phyloP scores from a whole-genome alignment of 2,329 filamentous ascomycete genomes.

The Penicillium hesseltinei region DNA sequence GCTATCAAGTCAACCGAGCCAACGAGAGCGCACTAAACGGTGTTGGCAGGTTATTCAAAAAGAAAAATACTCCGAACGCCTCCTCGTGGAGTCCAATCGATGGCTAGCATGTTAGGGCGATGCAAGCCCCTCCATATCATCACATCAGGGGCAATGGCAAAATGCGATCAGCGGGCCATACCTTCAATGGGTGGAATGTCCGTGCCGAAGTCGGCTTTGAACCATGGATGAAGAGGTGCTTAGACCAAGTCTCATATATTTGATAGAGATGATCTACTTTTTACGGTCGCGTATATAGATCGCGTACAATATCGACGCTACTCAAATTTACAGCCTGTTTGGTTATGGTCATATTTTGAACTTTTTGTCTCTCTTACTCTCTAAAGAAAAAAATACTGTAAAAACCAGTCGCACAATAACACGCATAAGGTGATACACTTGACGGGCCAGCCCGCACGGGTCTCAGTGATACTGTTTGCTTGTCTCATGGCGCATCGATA shows the following conservation, averaged over 20 bases:
- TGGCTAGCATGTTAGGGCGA: background rate
- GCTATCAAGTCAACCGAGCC: background rate
- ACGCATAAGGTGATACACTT: background rate
- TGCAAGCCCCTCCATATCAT: conserved; percentile 26
- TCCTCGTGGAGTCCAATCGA: conserved; percentile 13
- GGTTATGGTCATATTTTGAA: background rate
- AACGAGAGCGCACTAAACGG: background rate
- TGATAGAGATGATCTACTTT: background rate
- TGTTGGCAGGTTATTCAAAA: conserved; percentile 2
- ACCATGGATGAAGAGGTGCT: conserved; percentile 12
- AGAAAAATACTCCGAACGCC: conserved; percentile 13
- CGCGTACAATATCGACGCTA: background rate
- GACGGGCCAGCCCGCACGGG: conserved; percentile 1
- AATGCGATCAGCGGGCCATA: conserved; percentile 16
- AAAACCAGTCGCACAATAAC: background rate
- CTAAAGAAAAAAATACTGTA: background rate
- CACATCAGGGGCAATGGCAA: conserved; percentile 14
- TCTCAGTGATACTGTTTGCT: conserved; percentile 12
- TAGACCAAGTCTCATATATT: conserved; percentile 11
- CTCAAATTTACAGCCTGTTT: background rate
- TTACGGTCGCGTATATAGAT: conserved; percentile 3
- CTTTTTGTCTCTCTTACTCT: background rate
- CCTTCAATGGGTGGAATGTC: conserved; percentile 16
- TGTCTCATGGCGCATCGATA: conserved; percentile 4
- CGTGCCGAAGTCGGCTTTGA: conserved; percentile 8